Evolutionary conservation across 2,329 filamentous ascomycete species (phyloP), one percentile per base, ranked within the genome.

Genomic region (Epichloe brachyelytri): DNA sequence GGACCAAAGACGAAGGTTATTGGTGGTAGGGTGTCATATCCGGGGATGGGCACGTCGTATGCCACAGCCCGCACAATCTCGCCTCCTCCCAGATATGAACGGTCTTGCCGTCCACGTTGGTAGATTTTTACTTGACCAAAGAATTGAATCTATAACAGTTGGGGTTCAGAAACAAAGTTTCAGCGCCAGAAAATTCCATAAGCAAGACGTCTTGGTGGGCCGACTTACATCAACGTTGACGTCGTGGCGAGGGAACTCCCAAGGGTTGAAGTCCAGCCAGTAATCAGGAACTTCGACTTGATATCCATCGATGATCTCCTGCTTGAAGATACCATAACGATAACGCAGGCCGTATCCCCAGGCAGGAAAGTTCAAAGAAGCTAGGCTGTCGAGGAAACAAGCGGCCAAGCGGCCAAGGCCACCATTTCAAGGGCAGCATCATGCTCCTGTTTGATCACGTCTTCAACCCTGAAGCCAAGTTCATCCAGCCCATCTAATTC

Each of bases 231-330:
- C 88, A 22, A 98, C 90, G 2, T 86, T 90, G 55, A 98, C 86
- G 65, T 98, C 93, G 67, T 96, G 88, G 58, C 93, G 80, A 41
- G 90, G 89, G 63, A 97, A 98, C 66, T 98, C 93, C 93, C 93
- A 98, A 0, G 93, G 93, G 69, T 98, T 98, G 70, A 97, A 96
- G 66, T 97, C 93, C 50, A 98, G 80, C 93, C 93, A 98, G 71
- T 98, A 97, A 67, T 98, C 93, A 19, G 93, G 93, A 53, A 97
- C 86, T 65, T 98, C 93, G 57, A 98, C 89, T 69, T 98, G 93
- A 67, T 96, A 98, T 52, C 93, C 93, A 63, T 97, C 86, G 54
- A 96, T 83, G 61, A 98, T 97, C 73, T 97, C 93, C 73, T 98
- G 93, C 74, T 97, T 97, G 82, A 98, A 98, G 67, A 98, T 98